Base-by-base conservation (phyloP, 2,329 filamentous ascomycete genomes). In the Colletotrichum karsti region DNA sequence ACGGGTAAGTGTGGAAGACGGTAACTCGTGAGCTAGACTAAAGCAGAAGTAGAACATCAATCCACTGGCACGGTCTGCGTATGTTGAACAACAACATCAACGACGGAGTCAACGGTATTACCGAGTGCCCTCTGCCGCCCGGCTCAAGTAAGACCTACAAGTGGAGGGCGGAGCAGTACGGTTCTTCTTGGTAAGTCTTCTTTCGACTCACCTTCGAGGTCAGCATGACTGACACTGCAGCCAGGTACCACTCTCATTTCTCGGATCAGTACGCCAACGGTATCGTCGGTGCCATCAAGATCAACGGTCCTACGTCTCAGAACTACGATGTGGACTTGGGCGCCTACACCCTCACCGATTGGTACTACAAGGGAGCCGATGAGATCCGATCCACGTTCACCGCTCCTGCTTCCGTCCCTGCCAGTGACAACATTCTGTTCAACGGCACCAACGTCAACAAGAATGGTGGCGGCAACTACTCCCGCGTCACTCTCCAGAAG, bases 291-390 rank as follows among this genome's bases (percentile, higher is more conserved):
- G 75, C 82, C 0, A 83, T 90, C 28, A 74, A 87, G 28, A 83
- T 88, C 53, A 76, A 84, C 44, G 86, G 85, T 0, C 87, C 88
- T 0, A 68, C 71, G 13, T 70, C 70, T 10, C 46, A 46, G n/a
- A 72, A 72, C 53, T 91, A 91, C 71, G 89, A 93, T 68, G 82
- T 86, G 53, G 91, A 93, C 71, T 79, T 91, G 0, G 90, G 91
- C 3, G 56, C 68, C 3, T 82, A 87, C 13, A 81, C 84, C 7
- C 78, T 90, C 28, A 82, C 81, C 4, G 88, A 90, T 71, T 89
- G 84, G 81, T 87, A 86, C 75, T 81, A 84, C 57, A 66, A 72
- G 61, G 72, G 74, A 10, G 77, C 77, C 7, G 77, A 80, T 58
- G 63, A 75, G 54, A 72, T 74, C 26, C 70, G 48, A 48, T 71